phyloP scores from a whole-genome alignment of 352 stramenopile species.

The Achlya hypogyna region DNA sequence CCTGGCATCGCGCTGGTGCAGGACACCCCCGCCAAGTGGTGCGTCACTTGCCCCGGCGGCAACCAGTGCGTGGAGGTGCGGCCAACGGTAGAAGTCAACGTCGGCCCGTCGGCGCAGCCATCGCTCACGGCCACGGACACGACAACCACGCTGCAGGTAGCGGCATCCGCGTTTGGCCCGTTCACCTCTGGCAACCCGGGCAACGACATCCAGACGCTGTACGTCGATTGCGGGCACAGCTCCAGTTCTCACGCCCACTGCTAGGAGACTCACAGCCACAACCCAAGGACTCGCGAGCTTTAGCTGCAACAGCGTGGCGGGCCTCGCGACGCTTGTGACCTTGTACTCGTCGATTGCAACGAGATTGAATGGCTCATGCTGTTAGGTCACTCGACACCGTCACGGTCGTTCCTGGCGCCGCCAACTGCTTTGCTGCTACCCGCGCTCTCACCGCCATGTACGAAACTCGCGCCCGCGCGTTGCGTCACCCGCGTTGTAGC shows the following conservation, averaged over 20 bases:
- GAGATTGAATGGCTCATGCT: too few species aligned
- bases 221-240: background rate
- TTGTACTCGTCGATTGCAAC: too few species aligned
- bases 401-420: too few species aligned
- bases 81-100: background rate
- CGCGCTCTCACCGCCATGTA: too few species aligned
- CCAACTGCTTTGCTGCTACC: too few species aligned
- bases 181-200: background rate
- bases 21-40: background rate
- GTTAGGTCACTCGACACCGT: too few species aligned
- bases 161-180: too few species aligned
- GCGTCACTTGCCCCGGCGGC: background rate
- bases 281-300: background rate
- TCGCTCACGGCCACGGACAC: background rate
- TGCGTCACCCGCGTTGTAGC: too few species aligned
- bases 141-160: too few species aligned
- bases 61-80: background rate
- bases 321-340: too few species aligned
- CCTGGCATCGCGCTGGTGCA: background rate
- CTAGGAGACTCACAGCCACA: conserved; percentile 7
- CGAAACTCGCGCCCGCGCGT: too few species aligned
- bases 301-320: too few species aligned
- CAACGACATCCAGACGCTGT: conserved; percentile 2
- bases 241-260: background rate
- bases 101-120: background rate